These are phyloP conservation scores for Saccharomycopsis capsularis DNA, from an alignment of 805 yeast genomes.

Conservation along the genomic window DNA sequence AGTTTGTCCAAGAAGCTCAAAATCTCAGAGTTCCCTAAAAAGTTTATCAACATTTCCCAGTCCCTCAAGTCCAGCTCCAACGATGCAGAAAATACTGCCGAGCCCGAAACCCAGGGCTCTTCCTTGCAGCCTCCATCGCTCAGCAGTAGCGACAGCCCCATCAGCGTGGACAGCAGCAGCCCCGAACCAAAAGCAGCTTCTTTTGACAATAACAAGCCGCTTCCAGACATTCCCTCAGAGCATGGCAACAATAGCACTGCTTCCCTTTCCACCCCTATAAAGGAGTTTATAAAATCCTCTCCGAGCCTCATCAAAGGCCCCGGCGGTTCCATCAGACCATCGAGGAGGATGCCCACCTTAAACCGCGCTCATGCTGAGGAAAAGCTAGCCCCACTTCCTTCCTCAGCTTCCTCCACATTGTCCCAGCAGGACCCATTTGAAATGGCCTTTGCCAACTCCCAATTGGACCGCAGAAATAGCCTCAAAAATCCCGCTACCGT, in stretches of 20 bases:
- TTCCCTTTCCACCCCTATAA: background rate
- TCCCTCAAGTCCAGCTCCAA: slow-evolving; percentile 2
- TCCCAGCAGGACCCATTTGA: slow-evolving; percentile 6
- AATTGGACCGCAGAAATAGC: background rate
- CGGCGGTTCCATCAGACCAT: background rate
- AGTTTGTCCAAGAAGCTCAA: slow-evolving; percentile 17
- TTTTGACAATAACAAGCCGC: background rate
- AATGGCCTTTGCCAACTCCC: background rate
- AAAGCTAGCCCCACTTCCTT: no score
- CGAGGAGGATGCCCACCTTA: background rate
- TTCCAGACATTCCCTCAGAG: slow-evolving; percentile 1
- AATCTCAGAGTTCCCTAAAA: slow-evolving; percentile 15
- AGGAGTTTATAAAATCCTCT: slow-evolving; percentile 8
- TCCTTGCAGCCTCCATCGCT: background rate
- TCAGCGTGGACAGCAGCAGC: background rate
- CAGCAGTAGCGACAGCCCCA: background rate
- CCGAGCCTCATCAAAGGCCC: background rate
- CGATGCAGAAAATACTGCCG: background rate
- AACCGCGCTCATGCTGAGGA: background rate
- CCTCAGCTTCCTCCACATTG: background rate
- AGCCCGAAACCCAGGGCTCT: background rate
- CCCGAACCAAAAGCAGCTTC: background rate
- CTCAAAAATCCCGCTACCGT: background rate
- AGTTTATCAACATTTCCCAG: slow-evolving; percentile 14
- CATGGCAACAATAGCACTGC: background rate